These are phyloP conservation scores for Micractinium conductrix DNA, from an alignment of 139 green algal species.

Conservation along the genomic window DNA sequence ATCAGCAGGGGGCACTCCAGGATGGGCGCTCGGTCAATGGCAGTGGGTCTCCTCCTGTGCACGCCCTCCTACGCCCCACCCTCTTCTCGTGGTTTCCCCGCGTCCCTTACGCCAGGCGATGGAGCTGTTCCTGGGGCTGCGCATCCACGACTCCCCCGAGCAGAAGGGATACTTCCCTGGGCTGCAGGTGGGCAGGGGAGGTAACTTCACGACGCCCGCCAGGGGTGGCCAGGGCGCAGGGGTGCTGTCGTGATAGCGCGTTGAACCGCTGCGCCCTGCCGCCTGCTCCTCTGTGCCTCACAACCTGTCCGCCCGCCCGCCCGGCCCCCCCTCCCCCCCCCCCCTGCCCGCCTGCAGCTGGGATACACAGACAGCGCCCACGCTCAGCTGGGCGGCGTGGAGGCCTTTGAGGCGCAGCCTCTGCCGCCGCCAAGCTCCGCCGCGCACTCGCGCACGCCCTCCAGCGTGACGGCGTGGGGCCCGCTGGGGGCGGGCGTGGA, in stretches of 20 bases:
- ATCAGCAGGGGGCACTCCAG: no score
- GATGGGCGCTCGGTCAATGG: no score
- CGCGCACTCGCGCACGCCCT: slow-evolving; percentile 8
- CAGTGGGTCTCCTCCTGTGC: background rate
- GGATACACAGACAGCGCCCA: slow-evolving; percentile 9
- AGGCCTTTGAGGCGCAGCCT: background rate
- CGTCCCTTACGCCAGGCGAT: slow-evolving; percentile 37
- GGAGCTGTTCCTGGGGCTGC: slow-evolving; percentile 88
- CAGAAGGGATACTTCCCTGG: slow-evolving; percentile 29
- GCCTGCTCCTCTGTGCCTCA: background rate
- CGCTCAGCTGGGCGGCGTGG: slow-evolving; percentile 18
- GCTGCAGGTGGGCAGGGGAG: background rate
- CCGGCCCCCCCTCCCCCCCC: background rate
- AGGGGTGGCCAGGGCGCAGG: background rate
- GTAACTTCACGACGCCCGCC: background rate
- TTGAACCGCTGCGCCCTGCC: background rate
- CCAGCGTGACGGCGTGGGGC: background rate
- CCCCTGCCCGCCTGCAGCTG: background rate
- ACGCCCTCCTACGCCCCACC: background rate
- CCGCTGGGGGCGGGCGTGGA: background rate
- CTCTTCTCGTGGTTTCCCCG: background rate
- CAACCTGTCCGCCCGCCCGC: background rate
- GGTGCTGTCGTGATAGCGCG: background rate
- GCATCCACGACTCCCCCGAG: slow-evolving; percentile 17
- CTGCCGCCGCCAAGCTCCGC: no score